Percentiles rank a stretch among this genome's conserved stretches.
Conservation (phyloP, 768 basidiomycete species). For the Tylopilus balloui region DNA sequence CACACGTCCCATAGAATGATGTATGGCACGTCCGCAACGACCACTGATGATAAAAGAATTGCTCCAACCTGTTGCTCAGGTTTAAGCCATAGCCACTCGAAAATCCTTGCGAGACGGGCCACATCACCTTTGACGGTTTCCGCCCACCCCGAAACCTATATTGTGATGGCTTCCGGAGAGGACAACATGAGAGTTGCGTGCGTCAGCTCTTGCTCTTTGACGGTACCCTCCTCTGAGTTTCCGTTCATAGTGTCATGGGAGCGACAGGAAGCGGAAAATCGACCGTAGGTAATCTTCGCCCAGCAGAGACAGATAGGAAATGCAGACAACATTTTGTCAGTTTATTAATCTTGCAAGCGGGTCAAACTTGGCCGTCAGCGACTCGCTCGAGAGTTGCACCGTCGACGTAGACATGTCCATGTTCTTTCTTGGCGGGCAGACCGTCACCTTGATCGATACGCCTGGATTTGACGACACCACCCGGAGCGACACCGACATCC, state of each 20-base stretch:
- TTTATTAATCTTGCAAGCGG: constrained; percentile 21
- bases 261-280: constrained; percentile 25
- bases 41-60: constrained; percentile 2
- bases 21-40: background rate
- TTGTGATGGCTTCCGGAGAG: constrained; percentile 8
- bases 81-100: background rate
- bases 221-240: constrained; percentile 2
- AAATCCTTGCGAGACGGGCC: background rate
- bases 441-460: constrained; percentile 50
- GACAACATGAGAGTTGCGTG: constrained; percentile 21
- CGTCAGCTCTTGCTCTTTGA: background rate
- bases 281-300: constrained; percentile 11
- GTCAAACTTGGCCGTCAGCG: constrained; percentile 18
- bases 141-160: background rate
- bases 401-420: constrained; percentile 31
- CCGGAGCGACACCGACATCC: constrained; percentile 43
- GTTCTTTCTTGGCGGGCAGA: constrained; percentile 40
- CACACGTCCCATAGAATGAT: background rate
- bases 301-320: background rate
- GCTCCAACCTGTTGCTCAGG: background rate
- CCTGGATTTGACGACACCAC: constrained; percentile 57
- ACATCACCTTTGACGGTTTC: background rate
- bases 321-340: constrained; percentile 5
- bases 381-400: constrained; percentile 26
- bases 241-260: constrained; percentile 19